These are phyloP conservation scores for Picea glauca DNA, from an alignment of 75 land plant species.

Conservation along the genomic window DNA sequence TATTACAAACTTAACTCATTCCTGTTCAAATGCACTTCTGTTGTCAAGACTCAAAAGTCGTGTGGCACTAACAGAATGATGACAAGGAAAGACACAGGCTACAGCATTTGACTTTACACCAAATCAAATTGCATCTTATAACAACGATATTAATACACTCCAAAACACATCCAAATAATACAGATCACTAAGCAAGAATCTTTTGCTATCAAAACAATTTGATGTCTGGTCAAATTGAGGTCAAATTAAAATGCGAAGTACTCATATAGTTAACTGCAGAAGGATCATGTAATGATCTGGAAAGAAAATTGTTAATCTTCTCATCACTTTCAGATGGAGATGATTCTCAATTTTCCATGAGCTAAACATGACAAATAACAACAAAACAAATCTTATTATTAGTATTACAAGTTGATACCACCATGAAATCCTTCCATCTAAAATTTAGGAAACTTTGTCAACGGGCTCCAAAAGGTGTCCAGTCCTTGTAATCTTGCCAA, in stretches of 20 bases:
- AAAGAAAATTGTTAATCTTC: background rate
- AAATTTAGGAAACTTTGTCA: background rate
- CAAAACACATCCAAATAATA: too few species aligned
- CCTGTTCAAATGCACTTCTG: background rate
- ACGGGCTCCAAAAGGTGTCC: background rate
- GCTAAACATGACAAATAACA: background rate
- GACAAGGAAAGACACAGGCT: background rate
- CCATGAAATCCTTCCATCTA: background rate
- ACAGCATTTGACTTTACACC: background rate
- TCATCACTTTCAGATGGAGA: background rate
- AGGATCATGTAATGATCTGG: background rate
- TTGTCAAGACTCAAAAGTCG: too few species aligned
- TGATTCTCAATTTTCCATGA: background rate
- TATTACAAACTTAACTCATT: background rate
- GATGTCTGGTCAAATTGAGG: too few species aligned
- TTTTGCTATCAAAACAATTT: too few species aligned
- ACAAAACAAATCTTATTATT: background rate
- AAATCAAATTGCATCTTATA: background rate
- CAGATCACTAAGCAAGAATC: too few species aligned
- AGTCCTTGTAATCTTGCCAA: background rate
- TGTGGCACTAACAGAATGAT: too few species aligned
- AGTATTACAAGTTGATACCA: background rate
- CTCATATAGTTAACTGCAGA: too few species aligned
- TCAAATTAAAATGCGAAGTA: too few species aligned
- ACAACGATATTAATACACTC: too few species aligned